Percentiles rank a stretch among this genome's conserved stretches.
phyloP scores from a whole-genome alignment of 495 filamentous ascomycete species.

The Cladorrhinum samala region DNA sequence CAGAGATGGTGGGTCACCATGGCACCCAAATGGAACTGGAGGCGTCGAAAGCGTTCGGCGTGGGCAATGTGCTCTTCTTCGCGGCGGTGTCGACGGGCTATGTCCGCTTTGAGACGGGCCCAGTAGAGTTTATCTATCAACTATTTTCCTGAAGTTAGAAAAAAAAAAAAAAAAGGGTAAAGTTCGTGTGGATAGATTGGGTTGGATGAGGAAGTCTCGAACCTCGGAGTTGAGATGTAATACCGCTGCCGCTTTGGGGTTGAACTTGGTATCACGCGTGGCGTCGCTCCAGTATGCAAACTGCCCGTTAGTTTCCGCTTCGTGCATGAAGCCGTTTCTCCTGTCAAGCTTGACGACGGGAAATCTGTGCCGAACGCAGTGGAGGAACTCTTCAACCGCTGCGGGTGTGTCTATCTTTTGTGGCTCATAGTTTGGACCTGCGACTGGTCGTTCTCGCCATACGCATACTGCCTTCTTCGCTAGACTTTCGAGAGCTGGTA shows the following conservation, averaged over 20 bases:
- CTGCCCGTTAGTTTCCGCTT: slow-evolving; percentile 1
- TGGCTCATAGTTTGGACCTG: slow-evolving; percentile 2
- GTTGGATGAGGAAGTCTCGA: not conserved
- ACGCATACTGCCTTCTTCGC: slow-evolving; percentile 13
- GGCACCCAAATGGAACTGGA: slow-evolving; percentile 18
- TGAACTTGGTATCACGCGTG: slow-evolving; percentile 7
- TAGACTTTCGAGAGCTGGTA: slow-evolving; percentile 13
- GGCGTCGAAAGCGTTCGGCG: slow-evolving; percentile 10
- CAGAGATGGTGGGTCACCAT: slow-evolving; percentile 21
- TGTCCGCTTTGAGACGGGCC: slow-evolving; percentile 16
- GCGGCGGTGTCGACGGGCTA: slow-evolving; percentile 6
- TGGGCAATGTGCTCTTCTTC: slow-evolving; percentile 4
- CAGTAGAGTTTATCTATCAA: slow-evolving; percentile 20
- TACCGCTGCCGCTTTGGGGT: slow-evolving; percentile 14
- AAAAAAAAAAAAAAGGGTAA: no score
- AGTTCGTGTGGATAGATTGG: not conserved
- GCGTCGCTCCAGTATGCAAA: slow-evolving; percentile 5
- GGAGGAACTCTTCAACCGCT: slow-evolving; percentile 15
- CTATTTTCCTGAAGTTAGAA: no score
- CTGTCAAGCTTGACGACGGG: slow-evolving; percentile 16
- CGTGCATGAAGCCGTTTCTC: slow-evolving; percentile 12
- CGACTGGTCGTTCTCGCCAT: slow-evolving; percentile 12
- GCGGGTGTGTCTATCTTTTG: not conserved
- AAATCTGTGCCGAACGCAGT: slow-evolving; percentile 13
- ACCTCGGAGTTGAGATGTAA: slow-evolving; percentile 17